Conservation (phyloP, 2,329 filamentous ascomycete species). For the Arthrinium puccinioides region DNA sequence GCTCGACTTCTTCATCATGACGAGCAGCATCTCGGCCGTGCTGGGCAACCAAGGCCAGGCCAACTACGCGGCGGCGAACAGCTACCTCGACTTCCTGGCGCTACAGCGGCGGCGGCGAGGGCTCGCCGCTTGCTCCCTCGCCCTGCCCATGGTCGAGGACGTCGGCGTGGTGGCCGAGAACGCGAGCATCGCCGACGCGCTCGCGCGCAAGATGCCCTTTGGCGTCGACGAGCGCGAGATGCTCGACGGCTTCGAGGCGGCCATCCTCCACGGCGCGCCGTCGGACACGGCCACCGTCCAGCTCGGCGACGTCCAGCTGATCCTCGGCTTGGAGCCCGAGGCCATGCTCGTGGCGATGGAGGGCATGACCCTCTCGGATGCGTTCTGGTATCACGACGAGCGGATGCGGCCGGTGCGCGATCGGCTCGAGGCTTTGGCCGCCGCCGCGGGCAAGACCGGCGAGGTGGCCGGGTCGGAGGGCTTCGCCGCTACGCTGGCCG, state of each 20-base stretch:
- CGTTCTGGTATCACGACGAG: conserved; percentile 5
- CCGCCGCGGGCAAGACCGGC: neutral
- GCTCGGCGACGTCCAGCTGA: conserved; percentile 5
- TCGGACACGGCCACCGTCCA: neutral
- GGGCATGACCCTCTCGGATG: conserved; percentile 1
- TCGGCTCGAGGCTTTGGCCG: neutral
- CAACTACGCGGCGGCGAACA: conserved; percentile 16
- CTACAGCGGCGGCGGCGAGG: conserved; percentile 4
- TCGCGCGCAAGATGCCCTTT: conserved; percentile 17
- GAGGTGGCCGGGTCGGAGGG: neutral
- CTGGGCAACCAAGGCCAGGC: conserved; percentile 12
- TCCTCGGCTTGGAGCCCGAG: conserved; percentile 7
- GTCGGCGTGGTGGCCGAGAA: conserved; percentile 14
- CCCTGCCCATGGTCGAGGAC: conserved; percentile 13
- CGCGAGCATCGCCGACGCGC: conserved; percentile 12
- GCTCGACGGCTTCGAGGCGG: conserved; percentile 16
- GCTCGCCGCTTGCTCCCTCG: conserved; percentile 6
- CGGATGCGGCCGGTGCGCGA: conserved; percentile 1
- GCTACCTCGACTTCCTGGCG: conserved; percentile 13
- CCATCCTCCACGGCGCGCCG: too few relatives aligned
- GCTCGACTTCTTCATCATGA: conserved; percentile 17
- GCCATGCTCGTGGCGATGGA: conserved; percentile 1
- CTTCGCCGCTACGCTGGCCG: neutral
- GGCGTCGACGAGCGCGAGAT: conserved; percentile 19
- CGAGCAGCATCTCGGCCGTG: conserved; percentile 13